Conservation (phyloP, 257 asterid species). For the Solanum chmielewskii region DNA sequence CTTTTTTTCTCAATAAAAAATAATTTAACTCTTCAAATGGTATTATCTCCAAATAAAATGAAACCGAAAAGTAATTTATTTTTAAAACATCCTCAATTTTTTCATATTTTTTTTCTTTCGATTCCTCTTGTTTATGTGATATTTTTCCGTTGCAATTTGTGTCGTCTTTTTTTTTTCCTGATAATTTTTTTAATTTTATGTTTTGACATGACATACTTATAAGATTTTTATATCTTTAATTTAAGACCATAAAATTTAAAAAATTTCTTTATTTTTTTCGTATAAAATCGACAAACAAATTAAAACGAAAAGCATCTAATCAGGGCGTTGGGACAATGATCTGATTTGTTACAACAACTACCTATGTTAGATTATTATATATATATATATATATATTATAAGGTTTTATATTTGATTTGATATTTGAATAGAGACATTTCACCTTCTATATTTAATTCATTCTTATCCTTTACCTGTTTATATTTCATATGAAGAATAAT, state of each 20-base stretch:
- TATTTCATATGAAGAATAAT: neutral
- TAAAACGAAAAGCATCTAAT: neutral
- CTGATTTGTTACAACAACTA: neutral
- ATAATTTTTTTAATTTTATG: neutral
- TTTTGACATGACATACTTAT: neutral
- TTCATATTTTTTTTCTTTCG: neutral
- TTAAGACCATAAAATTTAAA: neutral
- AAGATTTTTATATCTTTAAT: neutral
- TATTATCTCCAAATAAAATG: neutral
- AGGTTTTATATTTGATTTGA: neutral
- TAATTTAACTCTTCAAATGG: neutral
- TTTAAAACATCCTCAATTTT: neutral
- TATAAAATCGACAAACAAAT: neutral
- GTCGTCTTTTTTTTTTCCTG: too few species aligned
- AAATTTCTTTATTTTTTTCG: fast-evolving
- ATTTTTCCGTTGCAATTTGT: too few species aligned
- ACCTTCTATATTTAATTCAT: neutral
- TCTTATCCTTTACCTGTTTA: neutral
- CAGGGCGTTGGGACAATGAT: neutral
- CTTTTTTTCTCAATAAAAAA: too few species aligned
- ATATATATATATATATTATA: neutral
- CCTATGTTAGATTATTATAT: neutral
- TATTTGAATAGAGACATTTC: neutral
- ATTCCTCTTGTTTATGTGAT: neutral
- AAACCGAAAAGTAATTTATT: neutral